Base-by-base conservation (phyloP, 192 early-diverging fungal species). In the Rhizophagus prolifer region DNA sequence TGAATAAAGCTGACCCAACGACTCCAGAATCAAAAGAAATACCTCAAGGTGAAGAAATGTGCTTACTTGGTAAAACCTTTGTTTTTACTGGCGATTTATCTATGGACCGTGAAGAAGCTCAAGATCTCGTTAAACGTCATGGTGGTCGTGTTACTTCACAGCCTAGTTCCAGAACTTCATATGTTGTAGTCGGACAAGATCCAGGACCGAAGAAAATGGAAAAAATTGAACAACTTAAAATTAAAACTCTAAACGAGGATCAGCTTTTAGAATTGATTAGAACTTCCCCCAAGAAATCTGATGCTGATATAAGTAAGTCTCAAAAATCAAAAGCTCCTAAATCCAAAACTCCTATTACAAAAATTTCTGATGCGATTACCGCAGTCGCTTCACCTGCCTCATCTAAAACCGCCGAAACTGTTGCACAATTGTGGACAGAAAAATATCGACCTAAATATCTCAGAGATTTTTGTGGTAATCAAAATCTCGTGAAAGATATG, bases 1-100 rank as follows among this genome's bases (percentile, higher is more conserved):
- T 26, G 70, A 81, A 81, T 21, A 84, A 79, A 62, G 72, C 87
- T 25, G 90, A 88, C 10, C 91, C 92, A 2, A 78, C 74, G 28
- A 83, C 87, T 16, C 88, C 87, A 0, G 93, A 91, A 19, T 88
- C 89, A 5, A 92, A 91, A 70, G 83, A 88, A 46, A 84, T 93
- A 14, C 94, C 95, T 6, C 84, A 86, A 50, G 94, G 95, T 23
- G 87, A 82, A n/a, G 86, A 87, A 25, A 89, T 90, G 71, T 96
- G 95, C 50, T 84, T 92, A n/a, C 64, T 77, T 12, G 94, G 91
- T 21, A 78, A 91, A 67, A 91, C 93, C 0, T 98, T 99, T 91
- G 98, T 99, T 0, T 88, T 98, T 59, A 95, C 97, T 4, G 98
- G 98, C 60, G 95, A 98, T 63, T 87, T 96, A 31, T 89, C 90